phyloP scores from a whole-genome alignment of 139 green algal genomes.

The Volvox reticuliferus region DNA sequence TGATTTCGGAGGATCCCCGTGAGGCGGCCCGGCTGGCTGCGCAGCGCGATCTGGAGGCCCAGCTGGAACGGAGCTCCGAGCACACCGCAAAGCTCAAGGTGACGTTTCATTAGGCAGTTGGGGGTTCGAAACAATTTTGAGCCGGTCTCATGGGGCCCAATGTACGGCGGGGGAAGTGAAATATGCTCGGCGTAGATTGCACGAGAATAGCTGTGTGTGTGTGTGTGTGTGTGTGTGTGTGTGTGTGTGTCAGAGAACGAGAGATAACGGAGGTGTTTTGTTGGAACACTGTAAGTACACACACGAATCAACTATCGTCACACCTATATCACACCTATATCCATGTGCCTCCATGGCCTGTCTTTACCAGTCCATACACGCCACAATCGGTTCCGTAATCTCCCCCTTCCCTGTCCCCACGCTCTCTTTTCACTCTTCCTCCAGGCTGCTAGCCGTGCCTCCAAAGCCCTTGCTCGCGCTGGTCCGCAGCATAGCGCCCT shows the following conservation, averaged over 20 bases:
- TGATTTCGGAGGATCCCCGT: slow-evolving; percentile 14
- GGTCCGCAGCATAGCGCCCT: not conserved
- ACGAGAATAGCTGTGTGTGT: no score
- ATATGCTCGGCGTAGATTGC: no score
- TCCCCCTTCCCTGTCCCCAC: not conserved
- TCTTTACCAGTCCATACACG: no score
- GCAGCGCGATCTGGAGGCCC: slow-evolving; percentile 16
- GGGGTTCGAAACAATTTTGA: not conserved
- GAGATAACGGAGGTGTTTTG: no score
- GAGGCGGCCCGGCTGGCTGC: slow-evolving; percentile 15
- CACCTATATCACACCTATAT: no score
- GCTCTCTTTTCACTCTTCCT: not conserved
- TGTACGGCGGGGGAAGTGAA: no score
- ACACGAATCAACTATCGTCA: no score
- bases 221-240: no score
- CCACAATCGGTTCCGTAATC: not conserved
- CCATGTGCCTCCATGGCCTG: no score
- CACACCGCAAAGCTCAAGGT: slow-evolving; percentile 35
- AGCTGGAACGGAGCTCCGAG: slow-evolving; percentile 22
- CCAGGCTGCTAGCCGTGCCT: slow-evolving; percentile 36
- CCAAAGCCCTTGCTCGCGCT: slow-evolving; percentile 26
- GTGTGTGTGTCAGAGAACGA: no score
- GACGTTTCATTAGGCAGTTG: not conserved
- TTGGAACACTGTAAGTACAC: no score
- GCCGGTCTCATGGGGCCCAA: no score